Conservation (phyloP, 495 filamentous ascomycete species). For the Ramalina peruviana region DNA sequence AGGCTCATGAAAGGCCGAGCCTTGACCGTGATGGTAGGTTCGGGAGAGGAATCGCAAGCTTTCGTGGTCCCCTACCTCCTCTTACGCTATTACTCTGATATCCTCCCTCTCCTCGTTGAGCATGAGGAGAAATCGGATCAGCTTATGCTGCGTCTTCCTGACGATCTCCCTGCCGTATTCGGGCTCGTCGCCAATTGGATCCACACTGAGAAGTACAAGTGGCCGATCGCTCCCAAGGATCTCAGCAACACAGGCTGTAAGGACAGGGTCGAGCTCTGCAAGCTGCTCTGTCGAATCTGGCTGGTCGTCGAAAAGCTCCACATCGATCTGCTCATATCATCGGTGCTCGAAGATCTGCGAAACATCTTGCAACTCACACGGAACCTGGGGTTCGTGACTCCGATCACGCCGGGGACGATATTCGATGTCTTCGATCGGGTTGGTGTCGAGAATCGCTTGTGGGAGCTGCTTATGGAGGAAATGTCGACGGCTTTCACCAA, state of each 20-base stretch:
- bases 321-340: neutral
- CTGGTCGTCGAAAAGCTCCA: neutral
- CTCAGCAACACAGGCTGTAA: too few relatives aligned
- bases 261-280: neutral
- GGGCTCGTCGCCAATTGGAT: neutral
- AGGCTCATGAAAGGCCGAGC: conserved; percentile 1
- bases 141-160: neutral
- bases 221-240: too few relatives aligned
- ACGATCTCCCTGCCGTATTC: neutral
- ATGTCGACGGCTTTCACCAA: neutral
- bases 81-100: neutral
- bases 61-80: neutral
- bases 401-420: neutral
- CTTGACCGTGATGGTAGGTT: neutral
- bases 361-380: neutral
- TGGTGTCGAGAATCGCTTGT: neutral
- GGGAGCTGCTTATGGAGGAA: neutral
- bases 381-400: neutral
- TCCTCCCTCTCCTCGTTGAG: neutral
- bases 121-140: neutral
- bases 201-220: neutral
- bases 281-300: neutral
- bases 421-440: neutral
- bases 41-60: neutral
- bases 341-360: neutral